Conservation (phyloP, 805 yeast genomes). For the Candida alai region DNA sequence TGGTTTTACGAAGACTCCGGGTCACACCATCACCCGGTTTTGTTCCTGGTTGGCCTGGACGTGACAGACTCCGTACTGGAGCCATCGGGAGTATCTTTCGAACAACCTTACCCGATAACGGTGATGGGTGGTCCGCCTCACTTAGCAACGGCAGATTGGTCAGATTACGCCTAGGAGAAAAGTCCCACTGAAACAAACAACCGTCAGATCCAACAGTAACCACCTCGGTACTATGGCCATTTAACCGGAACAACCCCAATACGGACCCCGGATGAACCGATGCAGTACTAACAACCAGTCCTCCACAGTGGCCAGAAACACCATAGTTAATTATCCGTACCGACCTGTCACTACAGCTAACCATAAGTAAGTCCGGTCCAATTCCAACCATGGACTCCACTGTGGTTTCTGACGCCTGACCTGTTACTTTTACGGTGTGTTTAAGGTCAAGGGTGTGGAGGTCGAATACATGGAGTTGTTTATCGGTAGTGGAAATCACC, state of each 20-base stretch:
- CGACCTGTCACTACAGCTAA: constrained; percentile 55
- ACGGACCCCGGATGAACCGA: constrained; percentile 56
- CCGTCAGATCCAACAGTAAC: constrained; percentile 51
- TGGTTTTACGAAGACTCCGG: constrained; percentile 1
- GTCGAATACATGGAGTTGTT: constrained; percentile 39
- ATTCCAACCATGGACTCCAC: too few relatives aligned
- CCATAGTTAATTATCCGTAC: constrained; percentile 45
- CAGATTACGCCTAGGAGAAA: too few relatives aligned
- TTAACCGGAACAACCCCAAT: constrained; percentile 32
- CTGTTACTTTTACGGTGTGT: too few relatives aligned
- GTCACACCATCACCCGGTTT: neutral
- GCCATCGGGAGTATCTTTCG: too few relatives aligned
- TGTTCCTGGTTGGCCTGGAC: too few relatives aligned
- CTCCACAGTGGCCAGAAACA: too few relatives aligned
- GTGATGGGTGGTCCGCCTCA: too few relatives aligned
- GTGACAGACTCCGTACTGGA: too few relatives aligned
- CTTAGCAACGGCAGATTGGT: too few relatives aligned
- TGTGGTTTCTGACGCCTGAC: too few relatives aligned
- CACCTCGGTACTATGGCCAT: constrained; percentile 18
- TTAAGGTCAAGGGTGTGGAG: too few relatives aligned
- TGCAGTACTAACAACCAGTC: constrained; percentile 44
- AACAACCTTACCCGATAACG: too few relatives aligned
- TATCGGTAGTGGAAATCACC: constrained; percentile 51
- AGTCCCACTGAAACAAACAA: constrained; percentile 49
- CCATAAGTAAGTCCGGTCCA: constrained; percentile 31